Conservation (phyloP, 495 filamentous ascomycete genomes). For the Pyrenopolyporus hunteri region DNA sequence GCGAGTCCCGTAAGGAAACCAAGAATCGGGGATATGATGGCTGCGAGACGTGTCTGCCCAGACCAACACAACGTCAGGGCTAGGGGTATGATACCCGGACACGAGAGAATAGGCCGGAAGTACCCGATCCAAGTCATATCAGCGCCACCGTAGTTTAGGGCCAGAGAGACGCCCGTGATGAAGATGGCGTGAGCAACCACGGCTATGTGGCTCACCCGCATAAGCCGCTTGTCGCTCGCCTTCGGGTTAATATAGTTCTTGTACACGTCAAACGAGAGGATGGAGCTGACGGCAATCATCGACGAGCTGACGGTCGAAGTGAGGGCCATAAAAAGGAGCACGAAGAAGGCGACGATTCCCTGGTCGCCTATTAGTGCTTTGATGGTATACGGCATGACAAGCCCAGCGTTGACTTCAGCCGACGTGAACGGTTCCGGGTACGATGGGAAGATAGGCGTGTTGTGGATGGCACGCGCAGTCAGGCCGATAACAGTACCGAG, state of each 20-base stretch:
- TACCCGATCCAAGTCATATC: constrained; percentile 66
- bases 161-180: constrained; percentile 76
- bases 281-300: constrained; percentile 81
- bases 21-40: constrained; percentile 69
- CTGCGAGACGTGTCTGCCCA: constrained; percentile 71
- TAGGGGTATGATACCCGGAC: constrained; percentile 75
- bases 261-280: constrained; percentile 85
- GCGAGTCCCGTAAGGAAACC: constrained; percentile 72
- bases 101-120: constrained; percentile 81
- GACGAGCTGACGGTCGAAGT: constrained; percentile 81
- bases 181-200: constrained; percentile 72
- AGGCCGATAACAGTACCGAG: constrained; percentile 83
- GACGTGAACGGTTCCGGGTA: constrained; percentile 66
- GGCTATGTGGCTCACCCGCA: constrained; percentile 74
- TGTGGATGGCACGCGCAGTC: constrained; percentile 74
- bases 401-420: constrained; percentile 74
- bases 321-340: constrained; percentile 89
- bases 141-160: constrained; percentile 64
- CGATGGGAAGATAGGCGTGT: constrained; percentile 67
- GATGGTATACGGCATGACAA: constrained; percentile 79
- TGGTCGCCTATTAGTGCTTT: constrained; percentile 79
- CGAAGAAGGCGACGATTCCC: constrained; percentile 75
- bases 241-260: constrained; percentile 60
- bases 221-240: constrained; percentile 69
- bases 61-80: constrained; percentile 77